phyloP scores from a whole-genome alignment of 2,329 filamentous ascomycete genomes.

The Fusarium temperatum region DNA sequence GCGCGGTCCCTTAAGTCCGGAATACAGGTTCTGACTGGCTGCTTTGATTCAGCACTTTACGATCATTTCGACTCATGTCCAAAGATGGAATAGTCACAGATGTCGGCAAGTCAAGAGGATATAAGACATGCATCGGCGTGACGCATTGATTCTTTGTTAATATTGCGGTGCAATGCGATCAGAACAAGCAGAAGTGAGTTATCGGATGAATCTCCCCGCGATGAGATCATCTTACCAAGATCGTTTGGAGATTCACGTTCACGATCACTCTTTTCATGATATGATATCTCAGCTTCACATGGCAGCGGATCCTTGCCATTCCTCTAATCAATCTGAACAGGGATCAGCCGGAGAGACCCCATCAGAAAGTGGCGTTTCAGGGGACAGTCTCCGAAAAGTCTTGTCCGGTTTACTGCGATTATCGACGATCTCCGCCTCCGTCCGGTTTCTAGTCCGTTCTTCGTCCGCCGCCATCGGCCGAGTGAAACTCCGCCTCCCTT shows the following conservation, averaged over 20 bases:
- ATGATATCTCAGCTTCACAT: neutral
- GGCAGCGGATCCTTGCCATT: neutral
- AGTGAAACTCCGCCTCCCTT: neutral
- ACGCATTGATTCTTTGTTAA: neutral
- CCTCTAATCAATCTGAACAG: neutral
- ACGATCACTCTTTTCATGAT: neutral
- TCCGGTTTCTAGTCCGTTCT: neutral
- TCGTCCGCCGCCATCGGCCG: neutral
- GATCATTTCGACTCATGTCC: conserved; percentile 13
- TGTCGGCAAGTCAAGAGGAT: neutral
- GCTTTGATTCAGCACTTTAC: neutral
- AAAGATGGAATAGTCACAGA: neutral
- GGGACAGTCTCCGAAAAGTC: neutral
- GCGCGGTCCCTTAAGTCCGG: neutral
- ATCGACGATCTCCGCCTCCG: neutral
- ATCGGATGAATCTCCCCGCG: neutral
- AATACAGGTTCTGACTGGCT: neutral
- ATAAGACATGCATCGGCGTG: conserved; percentile 3
- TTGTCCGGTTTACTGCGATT: neutral
- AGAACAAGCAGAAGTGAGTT: neutral
- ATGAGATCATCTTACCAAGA: neutral
- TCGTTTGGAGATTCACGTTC: neutral
- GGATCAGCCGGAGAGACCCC: neutral
- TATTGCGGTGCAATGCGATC: neutral
- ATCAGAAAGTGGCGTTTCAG: neutral